Conservation (phyloP, 768 basidiomycete genomes). For the Atractiella rhizophila region DNA sequence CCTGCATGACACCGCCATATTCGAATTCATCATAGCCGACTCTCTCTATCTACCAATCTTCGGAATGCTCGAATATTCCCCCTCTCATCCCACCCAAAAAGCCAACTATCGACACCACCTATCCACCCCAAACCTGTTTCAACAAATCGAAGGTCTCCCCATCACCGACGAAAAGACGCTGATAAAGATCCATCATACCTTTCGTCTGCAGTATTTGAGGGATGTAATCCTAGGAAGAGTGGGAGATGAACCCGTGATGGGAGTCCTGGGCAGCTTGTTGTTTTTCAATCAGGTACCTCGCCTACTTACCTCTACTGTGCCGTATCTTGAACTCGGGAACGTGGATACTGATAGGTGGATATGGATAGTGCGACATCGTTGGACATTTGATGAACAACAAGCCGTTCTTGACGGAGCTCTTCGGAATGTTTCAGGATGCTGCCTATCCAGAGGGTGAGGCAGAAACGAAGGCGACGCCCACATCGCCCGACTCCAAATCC, state of each 20-base stretch:
- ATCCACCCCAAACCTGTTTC: constrained; percentile 50
- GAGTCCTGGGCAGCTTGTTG: constrained; percentile 85
- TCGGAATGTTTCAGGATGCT: constrained; percentile 33
- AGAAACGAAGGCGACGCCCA: not conserved
- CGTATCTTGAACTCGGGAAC: too few species aligned
- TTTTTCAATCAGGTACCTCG: constrained; percentile 99
- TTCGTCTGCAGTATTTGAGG: constrained; percentile 87
- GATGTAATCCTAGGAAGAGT: constrained; percentile 89
- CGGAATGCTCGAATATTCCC: constrained; percentile 87
- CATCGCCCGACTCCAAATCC: not conserved
- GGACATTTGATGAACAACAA: constrained; percentile 57
- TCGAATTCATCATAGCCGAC: constrained; percentile 83
- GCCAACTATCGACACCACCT: constrained; percentile 92
- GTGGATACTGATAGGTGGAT: too few species aligned
- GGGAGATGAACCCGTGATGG: constrained; percentile 88
- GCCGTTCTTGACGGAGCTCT: constrained; percentile 48
- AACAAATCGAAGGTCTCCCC: constrained; percentile 66
- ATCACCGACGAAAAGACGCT: constrained; percentile 51
- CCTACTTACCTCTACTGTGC: too few species aligned
- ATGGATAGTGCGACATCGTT: constrained; percentile 94
- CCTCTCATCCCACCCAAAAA: constrained; percentile 51
- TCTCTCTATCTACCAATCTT: constrained; percentile 76
- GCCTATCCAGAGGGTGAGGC: not conserved
- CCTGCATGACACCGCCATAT: constrained; percentile 79
- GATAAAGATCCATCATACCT: constrained; percentile 84